phyloP scores from a whole-genome alignment of 441 rosid genomes.

The Macaranga tanarius region DNA sequence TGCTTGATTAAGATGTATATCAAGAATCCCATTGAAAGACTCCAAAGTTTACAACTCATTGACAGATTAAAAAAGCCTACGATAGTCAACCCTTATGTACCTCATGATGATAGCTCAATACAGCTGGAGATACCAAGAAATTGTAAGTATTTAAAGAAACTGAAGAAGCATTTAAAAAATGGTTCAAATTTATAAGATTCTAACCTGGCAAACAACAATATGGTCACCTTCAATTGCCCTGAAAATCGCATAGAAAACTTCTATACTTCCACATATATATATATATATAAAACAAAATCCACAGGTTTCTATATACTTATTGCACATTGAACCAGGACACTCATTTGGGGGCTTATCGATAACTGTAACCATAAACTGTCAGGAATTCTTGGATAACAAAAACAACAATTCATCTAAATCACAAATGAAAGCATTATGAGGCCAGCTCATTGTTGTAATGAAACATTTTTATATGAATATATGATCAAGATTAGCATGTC shows the following conservation, averaged over 20 bases:
- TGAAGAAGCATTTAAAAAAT: constrained; percentile 12
- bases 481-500: not conserved
- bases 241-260: constrained; percentile 6
- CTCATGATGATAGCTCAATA: constrained; percentile 32
- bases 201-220: constrained; percentile 42
- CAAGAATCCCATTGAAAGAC: constrained; percentile 20
- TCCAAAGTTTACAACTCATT: constrained; percentile 39
- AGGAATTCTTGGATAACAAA: constrained; percentile 3
- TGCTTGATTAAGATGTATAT: not conserved
- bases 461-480: not conserved
- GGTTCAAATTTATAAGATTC: constrained; percentile 25
- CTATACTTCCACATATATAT: not conserved
- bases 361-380: constrained; percentile 3
- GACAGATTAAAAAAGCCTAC: constrained; percentile 28
- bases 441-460: constrained; percentile 4
- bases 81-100: constrained; percentile 31
- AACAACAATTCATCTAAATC: not conserved
- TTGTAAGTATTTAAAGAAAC: constrained; percentile 6
- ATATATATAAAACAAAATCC: not conserved
- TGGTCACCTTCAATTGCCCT: constrained; percentile 22
- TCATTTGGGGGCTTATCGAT: not conserved
- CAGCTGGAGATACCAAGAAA: constrained; percentile 48
- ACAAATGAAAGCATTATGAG: constrained; percentile 5
- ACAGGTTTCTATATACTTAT: not conserved
- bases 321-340: not conserved